These are phyloP conservation scores for Pleurotus citrinopileatus DNA, from an alignment of 768 basidiomycete species.

Conservation along the genomic window DNA sequence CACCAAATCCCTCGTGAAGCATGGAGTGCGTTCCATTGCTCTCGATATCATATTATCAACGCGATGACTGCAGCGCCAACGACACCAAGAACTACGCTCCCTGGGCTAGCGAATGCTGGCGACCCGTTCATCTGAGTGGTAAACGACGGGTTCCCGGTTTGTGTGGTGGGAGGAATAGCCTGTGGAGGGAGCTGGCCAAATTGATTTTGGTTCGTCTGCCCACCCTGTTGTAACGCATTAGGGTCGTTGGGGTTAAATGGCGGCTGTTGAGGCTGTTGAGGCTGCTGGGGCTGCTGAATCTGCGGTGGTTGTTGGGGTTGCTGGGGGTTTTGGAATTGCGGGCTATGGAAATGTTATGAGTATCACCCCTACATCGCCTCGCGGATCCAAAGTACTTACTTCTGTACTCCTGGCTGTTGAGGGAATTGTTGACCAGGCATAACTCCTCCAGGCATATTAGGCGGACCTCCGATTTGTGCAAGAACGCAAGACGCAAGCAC, in stretches of 20 bases:
- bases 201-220: not conserved
- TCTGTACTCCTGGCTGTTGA: not conserved
- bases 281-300: not conserved
- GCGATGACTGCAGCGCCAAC: not conserved
- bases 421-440: constrained; percentile 1
- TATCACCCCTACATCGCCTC: not conserved
- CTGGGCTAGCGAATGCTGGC: not conserved
- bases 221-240: not conserved
- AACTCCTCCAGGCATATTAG: not conserved
- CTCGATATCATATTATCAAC: constrained; percentile 4
- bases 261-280: not conserved
- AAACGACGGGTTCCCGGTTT: not conserved
- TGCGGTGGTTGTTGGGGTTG: not conserved
- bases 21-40: not conserved
- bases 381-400: not conserved
- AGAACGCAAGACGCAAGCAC: not conserved
- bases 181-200: not conserved
- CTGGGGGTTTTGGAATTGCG: not conserved
- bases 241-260: not conserved
- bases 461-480: not conserved
- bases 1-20: not conserved
- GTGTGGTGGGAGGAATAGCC: not conserved
- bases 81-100: not conserved
- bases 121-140: not conserved
- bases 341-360: not conserved